A percentile compares a stretch with the other conserved stretches of the same genome.
Conservation (phyloP, 805 yeast genomes). For the Ascoidea tarda region DNA sequence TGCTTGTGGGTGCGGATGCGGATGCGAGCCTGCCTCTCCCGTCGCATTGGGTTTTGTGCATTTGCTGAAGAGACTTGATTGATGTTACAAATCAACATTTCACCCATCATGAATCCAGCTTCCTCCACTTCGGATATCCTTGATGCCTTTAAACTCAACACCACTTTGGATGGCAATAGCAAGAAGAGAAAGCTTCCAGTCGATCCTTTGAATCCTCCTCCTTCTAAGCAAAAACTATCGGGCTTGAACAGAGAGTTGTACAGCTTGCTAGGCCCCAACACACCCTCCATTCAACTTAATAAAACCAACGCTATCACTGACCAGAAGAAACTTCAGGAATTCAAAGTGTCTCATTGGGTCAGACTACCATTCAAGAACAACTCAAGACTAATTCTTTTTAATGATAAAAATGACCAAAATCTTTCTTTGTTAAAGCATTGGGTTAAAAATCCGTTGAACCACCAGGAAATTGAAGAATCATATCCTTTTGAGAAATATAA, state of each 20-base stretch:
- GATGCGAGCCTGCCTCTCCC: not conserved
- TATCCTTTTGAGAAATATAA: constrained; percentile 69
- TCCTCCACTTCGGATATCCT: no score
- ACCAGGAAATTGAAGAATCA: constrained; percentile 20
- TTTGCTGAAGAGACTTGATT: not conserved
- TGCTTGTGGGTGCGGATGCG: no score
- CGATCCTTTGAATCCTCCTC: not conserved
- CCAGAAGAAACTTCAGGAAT: constrained; percentile 34
- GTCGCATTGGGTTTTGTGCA: not conserved
- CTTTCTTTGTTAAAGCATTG: constrained; percentile 55
- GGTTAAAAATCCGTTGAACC: constrained; percentile 52
- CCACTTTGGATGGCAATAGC: no score
- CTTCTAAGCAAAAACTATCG: constrained; percentile 18
- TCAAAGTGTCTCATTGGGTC: constrained; percentile 78
- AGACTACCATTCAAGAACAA: constrained; percentile 44
- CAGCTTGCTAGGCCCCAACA: constrained; percentile 78
- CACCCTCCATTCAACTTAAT: constrained; percentile 48
- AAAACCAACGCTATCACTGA: constrained; percentile 12
- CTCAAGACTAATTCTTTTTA: constrained; percentile 20
- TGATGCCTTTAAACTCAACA: no score
- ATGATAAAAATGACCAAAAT: constrained; percentile 19
- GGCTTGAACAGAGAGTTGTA: constrained; percentile 88
- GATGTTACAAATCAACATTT: not conserved
- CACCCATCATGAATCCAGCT: no score
- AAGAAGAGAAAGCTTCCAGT: no score